phyloP scores from a whole-genome alignment of 495 filamentous ascomycete genomes.

The Friedmanniomyces endolithicus region DNA sequence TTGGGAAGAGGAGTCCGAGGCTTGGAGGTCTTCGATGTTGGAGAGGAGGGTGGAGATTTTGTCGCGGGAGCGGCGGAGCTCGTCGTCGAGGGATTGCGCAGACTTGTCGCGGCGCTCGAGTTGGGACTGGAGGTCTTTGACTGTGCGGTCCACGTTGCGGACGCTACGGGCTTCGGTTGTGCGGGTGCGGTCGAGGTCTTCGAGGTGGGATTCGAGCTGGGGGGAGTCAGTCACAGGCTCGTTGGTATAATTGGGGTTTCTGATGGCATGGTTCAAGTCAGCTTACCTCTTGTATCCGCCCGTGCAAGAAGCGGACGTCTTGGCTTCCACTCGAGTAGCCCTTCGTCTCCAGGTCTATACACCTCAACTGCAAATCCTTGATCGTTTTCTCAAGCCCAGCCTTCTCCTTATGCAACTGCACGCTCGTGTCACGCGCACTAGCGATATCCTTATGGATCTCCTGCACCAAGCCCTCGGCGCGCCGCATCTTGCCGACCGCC shows the following conservation, averaged over 20 bases:
- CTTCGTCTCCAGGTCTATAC: slow-evolving; percentile 93
- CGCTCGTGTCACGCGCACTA: slow-evolving; percentile 74
- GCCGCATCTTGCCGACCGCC: slow-evolving; percentile 95
- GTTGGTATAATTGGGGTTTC: no score
- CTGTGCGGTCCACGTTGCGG: slow-evolving; percentile 87
- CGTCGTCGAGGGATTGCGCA: slow-evolving; percentile 63
- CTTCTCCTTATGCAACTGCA: slow-evolving; percentile 83
- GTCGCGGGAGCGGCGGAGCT: slow-evolving; percentile 70
- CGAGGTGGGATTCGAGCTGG: slow-evolving; percentile 85
- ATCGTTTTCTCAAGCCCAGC: slow-evolving; percentile 76
- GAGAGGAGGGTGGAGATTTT: slow-evolving; percentile 77
- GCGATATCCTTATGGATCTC: slow-evolving; percentile 93
- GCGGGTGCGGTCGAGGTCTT: slow-evolving; percentile 65
- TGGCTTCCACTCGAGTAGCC: slow-evolving; percentile 87
- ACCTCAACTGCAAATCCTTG: slow-evolving; percentile 79
- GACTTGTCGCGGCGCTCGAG: slow-evolving; percentile 86
- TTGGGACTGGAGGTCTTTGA: slow-evolving; percentile 85
- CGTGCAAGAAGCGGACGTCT: slow-evolving; percentile 89
- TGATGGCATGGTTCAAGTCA: background rate
- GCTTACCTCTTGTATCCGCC: slow-evolving; percentile 87
- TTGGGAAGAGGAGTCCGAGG: slow-evolving; percentile 67
- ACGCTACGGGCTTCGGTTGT: slow-evolving; percentile 70
- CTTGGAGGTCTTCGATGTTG: slow-evolving; percentile 87
- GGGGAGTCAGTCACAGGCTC: background rate
- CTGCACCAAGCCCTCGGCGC: slow-evolving; percentile 72